Evolutionary conservation across 2,329 filamentous ascomycete genomes (phyloP).

Genomic region (Trichothecium roseum): DNA sequence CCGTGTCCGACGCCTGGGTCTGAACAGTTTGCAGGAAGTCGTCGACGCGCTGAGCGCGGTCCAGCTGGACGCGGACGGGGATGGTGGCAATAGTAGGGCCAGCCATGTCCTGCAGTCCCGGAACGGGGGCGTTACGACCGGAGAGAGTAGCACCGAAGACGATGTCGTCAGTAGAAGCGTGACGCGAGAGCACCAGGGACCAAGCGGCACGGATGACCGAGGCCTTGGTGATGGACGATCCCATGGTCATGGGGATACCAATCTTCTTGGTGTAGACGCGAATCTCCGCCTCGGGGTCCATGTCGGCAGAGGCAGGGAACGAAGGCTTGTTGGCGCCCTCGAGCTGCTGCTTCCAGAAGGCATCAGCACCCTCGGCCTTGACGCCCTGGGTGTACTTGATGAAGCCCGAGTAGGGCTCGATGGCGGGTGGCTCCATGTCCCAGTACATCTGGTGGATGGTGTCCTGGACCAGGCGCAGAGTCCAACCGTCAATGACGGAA

Average conservation of each 20-base stretch:
- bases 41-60: slow-evolving; percentile 5
- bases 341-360: slow-evolving; percentile 7
- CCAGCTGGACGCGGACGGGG: slow-evolving; percentile 7
- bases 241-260: not conserved
- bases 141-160: slow-evolving; percentile 14
- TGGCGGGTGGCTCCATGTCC: not conserved
- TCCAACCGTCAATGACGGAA: slow-evolving; percentile 16
- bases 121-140: slow-evolving; percentile 13
- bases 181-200: slow-evolving; percentile 11
- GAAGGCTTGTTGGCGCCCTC: slow-evolving; percentile 3
- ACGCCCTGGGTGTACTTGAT: slow-evolving; percentile 3
- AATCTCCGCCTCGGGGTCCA: slow-evolving; percentile 1
- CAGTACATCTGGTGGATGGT: slow-evolving; percentile 4
- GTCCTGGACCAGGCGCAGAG: slow-evolving; percentile 5
- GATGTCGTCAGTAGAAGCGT: slow-evolving; percentile 10
- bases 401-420: slow-evolving; percentile 4
- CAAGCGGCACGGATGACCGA: slow-evolving; percentile 16
- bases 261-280: not conserved
- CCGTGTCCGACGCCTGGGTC: slow-evolving; percentile 7
- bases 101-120: slow-evolving; percentile 10
- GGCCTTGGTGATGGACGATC: slow-evolving; percentile 8
- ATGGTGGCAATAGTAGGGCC: slow-evolving; percentile 12
- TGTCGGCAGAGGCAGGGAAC: slow-evolving; percentile 3
- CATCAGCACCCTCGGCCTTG: not conserved
- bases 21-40: slow-evolving; percentile 9